Conservation (phyloP, 2,329 filamentous ascomycete species). For the Aspergillus costaricaensis region DNA sequence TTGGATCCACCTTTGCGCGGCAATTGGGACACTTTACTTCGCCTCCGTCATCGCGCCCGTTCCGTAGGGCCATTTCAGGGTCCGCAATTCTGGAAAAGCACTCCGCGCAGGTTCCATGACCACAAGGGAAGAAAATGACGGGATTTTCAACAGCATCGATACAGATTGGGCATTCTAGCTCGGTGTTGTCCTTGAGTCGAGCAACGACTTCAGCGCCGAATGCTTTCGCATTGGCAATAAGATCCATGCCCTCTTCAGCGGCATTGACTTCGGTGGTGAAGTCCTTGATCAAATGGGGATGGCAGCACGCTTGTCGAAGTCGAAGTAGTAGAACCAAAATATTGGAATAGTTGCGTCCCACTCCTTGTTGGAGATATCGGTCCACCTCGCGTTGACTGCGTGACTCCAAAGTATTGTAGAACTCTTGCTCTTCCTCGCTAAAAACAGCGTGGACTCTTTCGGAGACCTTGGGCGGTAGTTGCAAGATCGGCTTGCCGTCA, state of each 20-base stretch:
- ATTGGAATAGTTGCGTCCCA: conserved; percentile 72
- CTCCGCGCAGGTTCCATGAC: conserved; percentile 75
- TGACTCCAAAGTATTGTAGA: conserved; percentile 68
- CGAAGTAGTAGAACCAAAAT: conserved; percentile 78
- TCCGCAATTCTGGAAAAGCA: conserved; percentile 73
- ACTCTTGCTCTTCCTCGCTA: conserved; percentile 62
- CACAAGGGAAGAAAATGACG: conserved; percentile 77
- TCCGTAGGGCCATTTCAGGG: conserved; percentile 57
- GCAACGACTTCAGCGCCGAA: conserved; percentile 63
- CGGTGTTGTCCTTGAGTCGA: conserved; percentile 63
- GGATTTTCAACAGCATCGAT: conserved; percentile 75
- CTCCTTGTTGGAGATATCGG: conserved; percentile 69
- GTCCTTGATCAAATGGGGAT: conserved; percentile 70
- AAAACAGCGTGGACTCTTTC: conserved; percentile 66
- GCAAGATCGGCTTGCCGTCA: conserved; percentile 75
- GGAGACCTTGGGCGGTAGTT: conserved; percentile 66
- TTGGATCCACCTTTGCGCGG: conserved; percentile 65
- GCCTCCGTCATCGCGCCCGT: conserved; percentile 58
- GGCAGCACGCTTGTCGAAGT: conserved; percentile 78
- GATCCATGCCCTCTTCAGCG: conserved; percentile 55
- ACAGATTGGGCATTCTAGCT: conserved; percentile 81
- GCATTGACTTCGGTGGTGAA: conserved; percentile 56
- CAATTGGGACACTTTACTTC: conserved; percentile 74
- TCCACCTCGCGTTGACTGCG: conserved; percentile 72
- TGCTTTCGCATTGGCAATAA: conserved; percentile 63